These are phyloP conservation scores for Colletotrichum somersetense DNA, from an alignment of 2,329 filamentous ascomycete genomes.

Conservation along the genomic window DNA sequence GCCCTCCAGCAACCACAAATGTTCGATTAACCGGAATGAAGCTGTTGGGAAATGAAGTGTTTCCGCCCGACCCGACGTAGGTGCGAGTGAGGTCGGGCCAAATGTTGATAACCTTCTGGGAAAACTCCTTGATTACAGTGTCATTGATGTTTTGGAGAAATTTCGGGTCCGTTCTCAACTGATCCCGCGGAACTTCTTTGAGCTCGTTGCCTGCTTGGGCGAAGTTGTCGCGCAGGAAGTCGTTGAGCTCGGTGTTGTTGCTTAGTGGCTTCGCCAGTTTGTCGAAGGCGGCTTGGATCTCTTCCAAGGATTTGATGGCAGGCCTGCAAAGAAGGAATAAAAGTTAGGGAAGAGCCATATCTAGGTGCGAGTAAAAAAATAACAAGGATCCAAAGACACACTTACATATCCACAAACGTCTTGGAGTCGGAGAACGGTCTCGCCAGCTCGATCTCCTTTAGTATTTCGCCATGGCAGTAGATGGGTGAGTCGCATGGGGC, in stretches of 20 bases:
- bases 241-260: slow-evolving; percentile 72
- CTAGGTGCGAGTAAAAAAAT: neutral
- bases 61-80: slow-evolving; percentile 64
- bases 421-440: slow-evolving; percentile 76
- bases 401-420: slow-evolving; percentile 78
- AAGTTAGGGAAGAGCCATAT: slow-evolving; percentile 32
- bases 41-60: slow-evolving; percentile 70
- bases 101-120: slow-evolving; percentile 74
- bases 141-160: slow-evolving; percentile 71
- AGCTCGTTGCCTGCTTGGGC: slow-evolving; percentile 74
- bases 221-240: slow-evolving; percentile 74
- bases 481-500: slow-evolving; percentile 76
- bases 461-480: slow-evolving; percentile 75
- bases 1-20: slow-evolving; percentile 78
- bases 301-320: slow-evolving; percentile 68
- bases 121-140: slow-evolving; percentile 70
- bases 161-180: slow-evolving; percentile 67
- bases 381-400: slow-evolving; percentile 18
- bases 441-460: slow-evolving; percentile 73
- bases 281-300: slow-evolving; percentile 72
- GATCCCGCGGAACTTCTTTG: slow-evolving; percentile 61
- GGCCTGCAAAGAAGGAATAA: slow-evolving; percentile 58
- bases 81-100: slow-evolving; percentile 76
- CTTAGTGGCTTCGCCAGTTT: slow-evolving; percentile 70
- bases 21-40: slow-evolving; percentile 76